These are phyloP conservation scores for Piromyces finnis DNA, from an alignment of 192 early-diverging fungal genomes.

Conservation along the genomic window DNA sequence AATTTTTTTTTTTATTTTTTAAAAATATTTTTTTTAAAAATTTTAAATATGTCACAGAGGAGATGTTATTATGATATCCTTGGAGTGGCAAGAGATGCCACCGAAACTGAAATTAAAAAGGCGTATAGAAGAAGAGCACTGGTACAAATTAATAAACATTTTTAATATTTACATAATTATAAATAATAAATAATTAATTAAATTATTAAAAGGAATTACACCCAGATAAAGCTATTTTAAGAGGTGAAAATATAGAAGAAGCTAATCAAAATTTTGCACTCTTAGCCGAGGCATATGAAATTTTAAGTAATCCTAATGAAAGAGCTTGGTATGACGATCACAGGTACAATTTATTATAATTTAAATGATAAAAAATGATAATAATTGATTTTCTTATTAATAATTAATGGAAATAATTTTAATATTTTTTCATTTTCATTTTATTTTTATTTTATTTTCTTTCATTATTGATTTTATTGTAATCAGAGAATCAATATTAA, in stretches of 20 bases:
- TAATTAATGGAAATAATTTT: too few relatives aligned
- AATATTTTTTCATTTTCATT: too few relatives aligned
- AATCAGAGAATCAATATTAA: conserved; percentile 70
- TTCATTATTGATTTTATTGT: too few relatives aligned
- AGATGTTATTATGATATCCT: conserved; percentile 86
- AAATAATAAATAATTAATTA: too few relatives aligned
- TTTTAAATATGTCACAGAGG: conserved; percentile 24
- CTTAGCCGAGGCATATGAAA: conserved; percentile 86
- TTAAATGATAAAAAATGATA: conserved; percentile 5
- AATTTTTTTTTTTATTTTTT: too few relatives aligned
- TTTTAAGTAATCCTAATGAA: conserved; percentile 80
- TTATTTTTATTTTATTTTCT: too few relatives aligned
- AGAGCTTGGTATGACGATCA: conserved; percentile 57
- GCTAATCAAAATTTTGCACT: conserved; percentile 73
- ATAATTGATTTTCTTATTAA: neutral
- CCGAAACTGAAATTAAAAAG: conserved; percentile 66
- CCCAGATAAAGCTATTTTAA: neutral
- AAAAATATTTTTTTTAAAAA: too few relatives aligned
- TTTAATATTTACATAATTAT: neutral
- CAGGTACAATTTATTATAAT: neutral
- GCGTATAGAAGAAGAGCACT: conserved; percentile 62
- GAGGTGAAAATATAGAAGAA: conserved; percentile 33
- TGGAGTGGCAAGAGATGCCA: conserved; percentile 54
- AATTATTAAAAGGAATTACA: neutral
- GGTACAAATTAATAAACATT: conserved; percentile 58